Evolutionary conservation across 257 asterid genomes (phyloP), one percentile per base, ranked within the genome.

Genomic region (Ligustrum vulgare): DNA sequence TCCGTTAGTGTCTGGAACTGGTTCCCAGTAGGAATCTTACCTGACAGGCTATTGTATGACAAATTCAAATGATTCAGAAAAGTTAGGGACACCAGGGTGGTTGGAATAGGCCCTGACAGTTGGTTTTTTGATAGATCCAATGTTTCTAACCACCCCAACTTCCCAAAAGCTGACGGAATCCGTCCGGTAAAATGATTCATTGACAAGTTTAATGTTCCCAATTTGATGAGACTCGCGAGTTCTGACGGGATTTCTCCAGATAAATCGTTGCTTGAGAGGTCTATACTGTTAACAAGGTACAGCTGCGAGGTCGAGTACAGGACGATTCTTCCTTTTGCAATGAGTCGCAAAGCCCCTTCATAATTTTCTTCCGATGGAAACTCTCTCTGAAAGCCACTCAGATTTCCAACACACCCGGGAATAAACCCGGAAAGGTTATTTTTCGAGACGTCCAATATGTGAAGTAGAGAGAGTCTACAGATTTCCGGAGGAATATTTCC

Each of bases 221-320:
- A 28, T 79, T 70, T 74, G 71, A 74, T 15, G 2, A 84, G 80
- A 37, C 10, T 31, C 2, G 82, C 77, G 12, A 84, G 35, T 6
- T 49, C 82, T 8, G 34, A 37, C 3, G 88, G 88, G 23, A 84
- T 79, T 37, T 76, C 82, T 18, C 84, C 84, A 25, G 72, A 70
- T 11, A 84, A 74, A 36, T 41, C 67, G 75, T 84, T 84, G 35
- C 75, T 45, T 8, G 88, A 84, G 49, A 83, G 73, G 65, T 83
- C 87, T 3, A 81, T 58, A 78, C 82, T 81, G 63, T 84, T 81
- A 7, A 84, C 75, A n/a, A 81, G 85, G 67, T 84, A 84, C 54
- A 81, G 34, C 49, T 6, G 28, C 5, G 71, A 78, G 47, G 16
- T 4, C 6, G 45, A n/a, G 68, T 80, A 84, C 51, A 43, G 79